phyloP scores from a whole-genome alignment of 495 filamentous ascomycete species.

The Lasiosphaeriaceae sp. region DNA sequence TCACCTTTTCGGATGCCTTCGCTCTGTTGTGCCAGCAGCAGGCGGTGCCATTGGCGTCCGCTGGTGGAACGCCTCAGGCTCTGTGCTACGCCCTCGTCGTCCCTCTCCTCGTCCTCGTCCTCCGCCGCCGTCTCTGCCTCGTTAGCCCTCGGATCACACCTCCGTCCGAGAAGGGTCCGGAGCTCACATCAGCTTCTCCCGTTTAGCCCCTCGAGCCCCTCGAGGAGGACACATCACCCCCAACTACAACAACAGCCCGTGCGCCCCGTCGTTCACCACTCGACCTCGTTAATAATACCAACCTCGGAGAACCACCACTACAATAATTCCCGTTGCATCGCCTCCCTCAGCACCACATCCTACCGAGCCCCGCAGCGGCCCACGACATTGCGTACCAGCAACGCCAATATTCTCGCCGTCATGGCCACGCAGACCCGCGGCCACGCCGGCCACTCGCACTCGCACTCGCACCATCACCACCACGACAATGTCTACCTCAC shows the following conservation, averaged over 20 bases:
- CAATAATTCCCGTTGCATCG: neutral
- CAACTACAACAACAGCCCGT: neutral
- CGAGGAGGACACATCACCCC: slow-evolving; percentile 16
- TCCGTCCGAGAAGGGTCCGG: slow-evolving; percentile 10
- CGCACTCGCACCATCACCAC: slow-evolving; percentile 48
- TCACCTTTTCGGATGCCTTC: slow-evolving; percentile 6
- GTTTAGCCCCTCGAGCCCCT: slow-evolving; percentile 16
- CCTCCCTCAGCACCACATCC: neutral
- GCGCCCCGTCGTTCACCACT: no score
- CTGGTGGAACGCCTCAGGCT: slow-evolving; percentile 2
- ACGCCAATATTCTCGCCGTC: slow-evolving; percentile 17
- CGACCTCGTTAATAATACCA: no score
- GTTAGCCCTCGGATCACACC: neutral
- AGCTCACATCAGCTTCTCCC: slow-evolving; percentile 7
- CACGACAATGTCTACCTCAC: slow-evolving; percentile 88
- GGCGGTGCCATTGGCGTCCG: neutral
- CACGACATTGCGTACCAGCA: neutral
- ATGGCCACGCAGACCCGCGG: slow-evolving; percentile 39
- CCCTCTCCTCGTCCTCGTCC: neutral
- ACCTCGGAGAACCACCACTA: no score
- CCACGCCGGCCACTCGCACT: slow-evolving; percentile 46
- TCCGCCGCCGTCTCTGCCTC: neutral
- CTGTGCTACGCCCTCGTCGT: neutral
- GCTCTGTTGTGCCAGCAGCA: neutral
- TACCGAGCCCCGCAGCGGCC: neutral